phyloP scores from a whole-genome alignment of 192 early-diverging fungal species.

The Powellomyces hirtus region DNA sequence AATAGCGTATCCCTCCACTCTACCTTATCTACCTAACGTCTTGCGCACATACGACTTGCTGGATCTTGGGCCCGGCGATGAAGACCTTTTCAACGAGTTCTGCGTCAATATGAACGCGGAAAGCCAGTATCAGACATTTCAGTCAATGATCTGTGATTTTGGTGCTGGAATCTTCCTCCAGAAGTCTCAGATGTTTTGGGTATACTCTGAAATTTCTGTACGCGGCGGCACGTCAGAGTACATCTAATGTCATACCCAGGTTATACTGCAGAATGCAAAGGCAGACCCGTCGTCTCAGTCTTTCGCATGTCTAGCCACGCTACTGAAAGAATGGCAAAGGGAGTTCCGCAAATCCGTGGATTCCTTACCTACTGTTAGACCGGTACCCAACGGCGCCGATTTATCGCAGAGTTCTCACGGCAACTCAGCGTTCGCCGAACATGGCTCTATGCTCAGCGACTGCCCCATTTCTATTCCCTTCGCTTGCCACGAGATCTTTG shows the following conservation, averaged over 20 bases:
- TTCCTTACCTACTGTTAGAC: not conserved
- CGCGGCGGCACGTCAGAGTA: not conserved
- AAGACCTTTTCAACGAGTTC: constrained; percentile 36
- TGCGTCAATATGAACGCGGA: constrained; percentile 8
- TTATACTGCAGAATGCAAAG: not conserved
- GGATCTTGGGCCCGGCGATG: constrained; percentile 26
- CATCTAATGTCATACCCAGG: not conserved
- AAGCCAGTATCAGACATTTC: constrained; percentile 18
- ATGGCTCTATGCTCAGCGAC: constrained; percentile 1
- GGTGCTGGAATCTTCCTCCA: constrained; percentile 34
- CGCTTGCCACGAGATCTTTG: constrained; percentile 35
- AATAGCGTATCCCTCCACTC: no score
- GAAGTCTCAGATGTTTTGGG: constrained; percentile 30
- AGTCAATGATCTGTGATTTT: constrained; percentile 28
- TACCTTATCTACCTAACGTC: constrained; percentile 24
- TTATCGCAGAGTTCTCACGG: not conserved
- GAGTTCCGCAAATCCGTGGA: not conserved
- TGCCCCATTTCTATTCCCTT: constrained; percentile 29
- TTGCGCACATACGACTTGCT: constrained; percentile 25
- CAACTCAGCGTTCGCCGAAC: not conserved
- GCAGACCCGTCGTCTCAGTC: not conserved
- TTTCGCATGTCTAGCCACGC: not conserved
- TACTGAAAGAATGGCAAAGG: not conserved
- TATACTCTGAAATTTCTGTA: not conserved
- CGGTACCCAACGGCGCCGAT: not conserved